These are phyloP conservation scores for Ajuga reptans DNA, from an alignment of 305 asterid species.

Conservation along the genomic window DNA sequence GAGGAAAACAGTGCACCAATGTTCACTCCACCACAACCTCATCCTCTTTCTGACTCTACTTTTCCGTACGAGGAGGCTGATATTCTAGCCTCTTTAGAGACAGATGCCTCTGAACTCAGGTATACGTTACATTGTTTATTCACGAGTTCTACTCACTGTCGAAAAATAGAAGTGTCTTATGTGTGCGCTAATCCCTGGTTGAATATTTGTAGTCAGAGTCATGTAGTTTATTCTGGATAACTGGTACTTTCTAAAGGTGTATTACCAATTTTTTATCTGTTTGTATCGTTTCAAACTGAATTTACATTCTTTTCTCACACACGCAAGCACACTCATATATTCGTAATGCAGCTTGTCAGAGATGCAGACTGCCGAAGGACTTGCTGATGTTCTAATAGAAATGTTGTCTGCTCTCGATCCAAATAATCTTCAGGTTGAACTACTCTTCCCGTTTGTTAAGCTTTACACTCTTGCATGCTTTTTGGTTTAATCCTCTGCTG, in stretches of 20 bases:
- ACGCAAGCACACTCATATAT: not conserved
- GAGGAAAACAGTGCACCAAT: constrained; percentile 57
- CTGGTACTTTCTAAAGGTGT: not conserved
- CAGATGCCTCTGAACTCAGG: constrained; percentile 84
- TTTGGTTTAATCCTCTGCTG: not conserved
- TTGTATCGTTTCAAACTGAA: not conserved
- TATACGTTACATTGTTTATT: constrained; percentile 14
- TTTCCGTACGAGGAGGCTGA: constrained; percentile 65
- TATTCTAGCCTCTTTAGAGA: constrained; percentile 63
- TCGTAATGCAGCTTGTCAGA: constrained; percentile 50
- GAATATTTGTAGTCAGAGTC: not conserved
- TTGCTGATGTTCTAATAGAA: constrained; percentile 69
- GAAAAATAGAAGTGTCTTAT: not conserved
- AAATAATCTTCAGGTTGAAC: constrained; percentile 56
- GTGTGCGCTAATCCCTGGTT: no score
- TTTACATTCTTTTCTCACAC: not conserved
- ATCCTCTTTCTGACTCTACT: constrained; percentile 46
- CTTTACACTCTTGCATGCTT: not conserved
- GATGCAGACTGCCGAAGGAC: constrained; percentile 76
- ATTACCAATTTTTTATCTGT: not conserved
- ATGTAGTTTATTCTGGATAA: not conserved
- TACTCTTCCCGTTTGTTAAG: not conserved
- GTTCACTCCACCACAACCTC: constrained; percentile 71
- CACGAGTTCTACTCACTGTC: not conserved
- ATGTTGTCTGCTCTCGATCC: constrained; percentile 81